Evolutionary conservation across 1,139 yeast genomes (phyloP).

Genomic region (Eremothecium sinecaudum): DNA sequence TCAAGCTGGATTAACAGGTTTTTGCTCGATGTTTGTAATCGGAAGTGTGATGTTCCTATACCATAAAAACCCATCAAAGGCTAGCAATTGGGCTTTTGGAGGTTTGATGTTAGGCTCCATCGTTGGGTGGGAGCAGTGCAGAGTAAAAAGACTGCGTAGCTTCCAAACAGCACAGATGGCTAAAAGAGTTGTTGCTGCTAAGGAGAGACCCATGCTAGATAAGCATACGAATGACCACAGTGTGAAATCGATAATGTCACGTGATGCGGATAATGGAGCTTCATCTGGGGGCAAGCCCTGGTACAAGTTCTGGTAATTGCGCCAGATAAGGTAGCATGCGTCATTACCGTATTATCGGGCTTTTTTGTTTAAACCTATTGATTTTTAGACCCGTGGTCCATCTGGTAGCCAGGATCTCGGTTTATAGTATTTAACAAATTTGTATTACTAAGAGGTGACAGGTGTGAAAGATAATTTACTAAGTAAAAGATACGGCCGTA

Average conservation of each 20-base stretch:
- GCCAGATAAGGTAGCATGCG: no score
- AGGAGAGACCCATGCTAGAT: conserved; percentile 36
- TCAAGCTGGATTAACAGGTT: conserved; percentile 80
- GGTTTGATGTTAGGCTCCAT: conserved; percentile 74
- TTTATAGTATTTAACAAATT: no score
- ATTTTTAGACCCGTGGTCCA: no score
- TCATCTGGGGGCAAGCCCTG: conserved; percentile 14
- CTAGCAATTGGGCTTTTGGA: conserved; percentile 76
- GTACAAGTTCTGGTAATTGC: conserved; percentile 30
- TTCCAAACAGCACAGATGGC: conserved; percentile 39
- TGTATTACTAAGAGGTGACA: no score
- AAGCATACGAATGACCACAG: conserved; percentile 20
- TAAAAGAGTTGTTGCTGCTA: conserved; percentile 37
- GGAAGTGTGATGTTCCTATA: conserved; percentile 64
- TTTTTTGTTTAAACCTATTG: no score
- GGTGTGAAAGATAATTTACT: no score
- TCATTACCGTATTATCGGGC: no score
- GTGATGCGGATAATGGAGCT: conserved; percentile 7
- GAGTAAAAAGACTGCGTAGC: conserved; percentile 48
- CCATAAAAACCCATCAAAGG: conserved; percentile 51
- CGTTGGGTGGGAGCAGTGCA: conserved; percentile 90
- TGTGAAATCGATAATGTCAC: conserved; percentile 22
- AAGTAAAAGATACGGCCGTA: no score
- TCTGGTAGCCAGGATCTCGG: no score
- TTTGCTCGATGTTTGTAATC: conserved; percentile 73